Percentiles rank a stretch among this genome's conserved stretches.
Evolutionary conservation across 306 rosid species (phyloP).

Genomic region (Castanea mollissima): DNA sequence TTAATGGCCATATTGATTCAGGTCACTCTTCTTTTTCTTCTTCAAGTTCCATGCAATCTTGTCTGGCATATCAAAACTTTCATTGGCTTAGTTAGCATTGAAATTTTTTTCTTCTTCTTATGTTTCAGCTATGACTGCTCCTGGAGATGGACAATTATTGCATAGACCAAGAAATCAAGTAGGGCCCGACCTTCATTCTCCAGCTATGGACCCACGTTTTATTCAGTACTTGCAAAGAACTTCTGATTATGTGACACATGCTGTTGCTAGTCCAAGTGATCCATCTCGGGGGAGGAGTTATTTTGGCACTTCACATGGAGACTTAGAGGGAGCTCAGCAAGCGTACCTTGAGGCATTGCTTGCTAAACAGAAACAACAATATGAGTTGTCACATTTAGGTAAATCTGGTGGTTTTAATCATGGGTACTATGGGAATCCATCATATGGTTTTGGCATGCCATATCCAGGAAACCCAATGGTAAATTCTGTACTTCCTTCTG

Average conservation of each 20-base stretch:
- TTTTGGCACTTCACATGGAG: constrained; percentile 52
- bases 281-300: constrained; percentile 53
- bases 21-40: constrained; percentile 38
- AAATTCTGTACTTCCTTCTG: constrained; percentile 52
- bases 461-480: constrained; percentile 58
- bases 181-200: constrained; percentile 45
- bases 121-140: constrained; percentile 41
- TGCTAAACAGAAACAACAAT: constrained; percentile 74
- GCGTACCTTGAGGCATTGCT: constrained; percentile 75
- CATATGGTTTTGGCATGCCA: constrained; percentile 59
- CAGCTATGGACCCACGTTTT: constrained; percentile 45
- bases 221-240: constrained; percentile 53
- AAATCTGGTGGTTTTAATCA: constrained; percentile 57
- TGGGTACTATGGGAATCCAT: constrained; percentile 55
- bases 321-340: constrained; percentile 62
- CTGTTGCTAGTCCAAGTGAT: constrained; percentile 50
- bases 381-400: constrained; percentile 63
- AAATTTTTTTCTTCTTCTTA: constrained; percentile 11
- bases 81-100: constrained; percentile 11
- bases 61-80: background rate
- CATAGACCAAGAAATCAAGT: constrained; percentile 46
- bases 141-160: constrained; percentile 41
- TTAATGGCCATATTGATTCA: constrained; percentile 49
- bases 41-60: background rate
- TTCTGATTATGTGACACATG: constrained; percentile 55